Base-by-base conservation (phyloP, 768 basidiomycete species). In the Coprinopsis sp. region DNA sequence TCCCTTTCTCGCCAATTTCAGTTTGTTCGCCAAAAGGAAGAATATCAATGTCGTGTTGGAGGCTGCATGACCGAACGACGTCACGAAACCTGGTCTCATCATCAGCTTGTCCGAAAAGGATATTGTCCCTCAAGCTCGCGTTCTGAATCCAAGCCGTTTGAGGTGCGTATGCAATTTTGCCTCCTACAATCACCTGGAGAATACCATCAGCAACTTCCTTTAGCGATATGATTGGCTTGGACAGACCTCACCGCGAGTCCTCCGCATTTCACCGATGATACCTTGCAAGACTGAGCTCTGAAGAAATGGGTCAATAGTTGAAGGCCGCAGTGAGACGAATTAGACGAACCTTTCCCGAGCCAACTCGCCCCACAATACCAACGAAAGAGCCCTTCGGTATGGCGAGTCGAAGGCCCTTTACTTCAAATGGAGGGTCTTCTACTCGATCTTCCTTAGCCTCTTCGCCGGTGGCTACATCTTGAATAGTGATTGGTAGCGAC, bases 351-450 rank as follows among this genome's bases (percentile, higher is more conserved):
- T 89, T 89, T 23, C 87, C 87, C 33, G 78, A 79, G 0, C 87
- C 87, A 25, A 89, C 81, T 8, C 76, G 73, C 13, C 87, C 87
- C 16, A 89, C 82, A 22, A 89, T 78, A 1, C 79, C 83, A 6
- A 87, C 70, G 22, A 88, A 78, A 23, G 81, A 67, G 10, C 86
- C 85, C 48, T 63, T 69, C 1, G 70, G 71, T 31, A 82, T 58
- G 33, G 58, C 51, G 24, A 83, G 49, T 42, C 71, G 64, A 41
- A 84, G 57, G 51, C 70, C 61, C 33, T 63, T 67, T 37, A 84
- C 57, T 43, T 69, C 65, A 50, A 82, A 84, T 0, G 80, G 79
- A 40, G 65, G 67, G 40, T 77, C 73, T 31, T 44, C 41, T 14
- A 28, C 44, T 24, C 14, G 21, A 13, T 36, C 16, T 3, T 16